Base-by-base conservation (phyloP, 768 basidiomycete genomes). In the Leccinum broughii region DNA sequence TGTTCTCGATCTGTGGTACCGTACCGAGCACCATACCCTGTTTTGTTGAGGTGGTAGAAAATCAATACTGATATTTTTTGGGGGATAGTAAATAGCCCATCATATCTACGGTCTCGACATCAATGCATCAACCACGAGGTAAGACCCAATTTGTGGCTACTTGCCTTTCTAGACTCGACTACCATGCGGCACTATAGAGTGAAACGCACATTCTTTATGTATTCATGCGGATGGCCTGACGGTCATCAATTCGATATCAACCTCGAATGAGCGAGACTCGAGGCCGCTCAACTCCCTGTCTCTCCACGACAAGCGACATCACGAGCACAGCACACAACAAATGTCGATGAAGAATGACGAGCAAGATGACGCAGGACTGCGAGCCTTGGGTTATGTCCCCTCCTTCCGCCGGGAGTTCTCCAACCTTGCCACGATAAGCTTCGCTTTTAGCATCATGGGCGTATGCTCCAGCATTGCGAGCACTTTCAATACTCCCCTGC, bases 351-450 rank as follows among this genome's bases (percentile, higher is more conserved):
- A 30, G 0, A 0, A 50, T 15, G 55, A 48, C 39, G 54, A 55
- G 1, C 28, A 62, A 35, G 71, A 72, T 6, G 64, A 72, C 51
- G 56, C 57, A 2, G 67, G 64, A 32, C 57, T 72, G 4, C 65
- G 67, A 46, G 73, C 73, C 3, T 48, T 74, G 67, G 71, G 71
- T 37, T 72, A 72, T 41, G 63, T 52, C 17, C 73, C 75, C 1
- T 67, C 74, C 28, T 81, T 81, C 66, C 70, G 71, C 8, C 70
- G 79, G 30, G 81, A 81, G 68, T 81, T 81, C 57, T 72, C 77
- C 48, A 79, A 76, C 49, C 66, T 78, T 17, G 68, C 72, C 8
- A 76, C 75, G 52, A 71, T 73, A 54, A 68, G 70, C 61, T 77
- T 69, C 30, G 66, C 72, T 4, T 75, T 69, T 51, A 71, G 68